A percentile compares a stretch with the other conserved stretches of the same genome.
Evolutionary conservation across 768 basidiomycete genomes (phyloP).

Genomic region (Piloderma croceum): DNA sequence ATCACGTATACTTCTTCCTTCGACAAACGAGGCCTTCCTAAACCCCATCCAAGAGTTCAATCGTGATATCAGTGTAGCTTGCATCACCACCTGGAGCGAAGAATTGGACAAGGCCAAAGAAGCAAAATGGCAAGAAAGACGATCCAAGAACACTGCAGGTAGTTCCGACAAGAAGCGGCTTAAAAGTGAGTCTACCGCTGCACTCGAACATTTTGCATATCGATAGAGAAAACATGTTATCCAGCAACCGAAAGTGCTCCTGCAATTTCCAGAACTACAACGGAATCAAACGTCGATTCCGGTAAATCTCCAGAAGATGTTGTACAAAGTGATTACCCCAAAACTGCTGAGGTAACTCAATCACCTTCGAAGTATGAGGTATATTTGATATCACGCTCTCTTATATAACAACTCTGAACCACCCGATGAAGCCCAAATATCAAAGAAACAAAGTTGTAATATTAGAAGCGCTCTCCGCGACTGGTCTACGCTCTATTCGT

Average conservation of each 20-base stretch:
- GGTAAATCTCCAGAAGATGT: too few species aligned
- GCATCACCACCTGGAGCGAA: conserved; percentile 87
- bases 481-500: conserved; percentile 90
- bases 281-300: too few species aligned
- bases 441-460: conserved; percentile 65
- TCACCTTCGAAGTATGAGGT: too few species aligned
- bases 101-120: conserved; percentile 58
- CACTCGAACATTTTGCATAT: too few species aligned
- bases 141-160: conserved; percentile 30
- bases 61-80: conserved; percentile 86
- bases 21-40: conserved; percentile 78
- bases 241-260: background rate
- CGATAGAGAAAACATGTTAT: too few species aligned
- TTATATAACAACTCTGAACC: too few species aligned
- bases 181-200: conserved; percentile 33
- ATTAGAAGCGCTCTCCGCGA: conserved; percentile 92
- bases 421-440: conserved; percentile 42
- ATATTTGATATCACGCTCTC: too few species aligned
- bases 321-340: too few species aligned
- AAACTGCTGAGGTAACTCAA: too few species aligned
- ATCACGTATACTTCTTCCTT: conserved; percentile 70
- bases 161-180: conserved; percentile 37
- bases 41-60: conserved; percentile 99
- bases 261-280: background rate
- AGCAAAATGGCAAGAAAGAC: conserved; percentile 56